These are phyloP conservation scores for Kluyveromyces aestuarii DNA, from an alignment of 805 yeast genomes.

Conservation along the genomic window DNA sequence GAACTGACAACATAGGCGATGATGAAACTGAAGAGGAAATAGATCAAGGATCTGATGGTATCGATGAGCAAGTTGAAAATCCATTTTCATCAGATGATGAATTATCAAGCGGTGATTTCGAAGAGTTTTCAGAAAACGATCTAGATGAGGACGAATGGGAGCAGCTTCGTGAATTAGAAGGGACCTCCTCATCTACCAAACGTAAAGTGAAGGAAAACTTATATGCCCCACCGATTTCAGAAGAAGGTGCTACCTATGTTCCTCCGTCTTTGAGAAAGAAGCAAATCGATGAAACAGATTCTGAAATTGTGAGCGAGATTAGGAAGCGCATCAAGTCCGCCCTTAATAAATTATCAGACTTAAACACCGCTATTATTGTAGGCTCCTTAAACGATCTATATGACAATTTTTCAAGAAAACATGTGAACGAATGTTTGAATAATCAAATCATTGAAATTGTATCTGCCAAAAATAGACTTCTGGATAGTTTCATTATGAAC, in stretches of 20 bases:
- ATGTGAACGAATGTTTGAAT: conserved; percentile 66
- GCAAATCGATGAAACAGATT: conserved; percentile 31
- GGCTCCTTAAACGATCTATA: conserved; percentile 59
- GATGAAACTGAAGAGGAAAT: conserved; percentile 18
- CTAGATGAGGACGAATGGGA: conserved; percentile 29
- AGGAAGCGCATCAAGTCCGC: conserved; percentile 69
- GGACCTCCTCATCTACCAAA: conserved; percentile 24
- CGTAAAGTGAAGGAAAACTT: conserved; percentile 52
- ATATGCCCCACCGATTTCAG: conserved; percentile 50
- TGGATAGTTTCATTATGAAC: conserved; percentile 70
- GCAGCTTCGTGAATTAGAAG: conserved; percentile 25
- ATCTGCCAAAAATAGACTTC: conserved; percentile 49
- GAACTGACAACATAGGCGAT: conserved; percentile 15
- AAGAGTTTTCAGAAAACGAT: conserved; percentile 33
- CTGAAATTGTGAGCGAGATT: conserved; percentile 41
- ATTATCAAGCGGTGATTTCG: conserved; percentile 35
- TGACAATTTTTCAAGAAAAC: conserved; percentile 60
- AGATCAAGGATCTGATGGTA: conserved; percentile 19
- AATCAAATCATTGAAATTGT: conserved; percentile 56
- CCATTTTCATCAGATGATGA: conserved; percentile 36
- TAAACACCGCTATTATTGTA: conserved; percentile 64
- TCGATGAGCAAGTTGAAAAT: conserved; percentile 21
- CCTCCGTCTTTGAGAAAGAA: conserved; percentile 80
- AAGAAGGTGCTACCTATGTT: conserved; percentile 43
- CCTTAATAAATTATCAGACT: conserved; percentile 81